Evolutionary conservation across 306 rosid genomes (phyloP).

Genomic region (Ammopiptanthus mongolicus): DNA sequence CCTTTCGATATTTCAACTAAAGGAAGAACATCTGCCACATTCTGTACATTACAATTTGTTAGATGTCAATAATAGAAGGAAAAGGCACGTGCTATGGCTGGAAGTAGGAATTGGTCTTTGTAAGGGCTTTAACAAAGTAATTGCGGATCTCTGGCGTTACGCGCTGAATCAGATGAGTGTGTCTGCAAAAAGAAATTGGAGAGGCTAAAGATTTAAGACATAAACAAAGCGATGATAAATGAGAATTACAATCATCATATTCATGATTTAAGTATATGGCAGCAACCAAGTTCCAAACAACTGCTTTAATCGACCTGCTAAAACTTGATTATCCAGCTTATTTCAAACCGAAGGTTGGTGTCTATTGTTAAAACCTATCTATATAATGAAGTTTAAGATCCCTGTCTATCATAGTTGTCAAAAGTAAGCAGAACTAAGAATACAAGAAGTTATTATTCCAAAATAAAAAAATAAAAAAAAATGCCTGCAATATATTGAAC

Average conservation of each 20-base stretch:
- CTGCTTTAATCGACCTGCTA: background rate
- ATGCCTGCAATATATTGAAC: background rate
- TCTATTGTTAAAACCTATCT: background rate
- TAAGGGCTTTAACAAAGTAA: slow-evolving; percentile 73
- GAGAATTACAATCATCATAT: background rate
- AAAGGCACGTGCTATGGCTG: slow-evolving; percentile 37
- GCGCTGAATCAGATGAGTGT: slow-evolving; percentile 59
- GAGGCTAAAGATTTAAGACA: background rate
- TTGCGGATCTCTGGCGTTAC: slow-evolving; percentile 66
- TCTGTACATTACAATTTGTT: slow-evolving; percentile 73
- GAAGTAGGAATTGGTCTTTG: slow-evolving; percentile 53
- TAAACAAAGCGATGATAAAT: background rate
- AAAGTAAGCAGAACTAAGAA: background rate
- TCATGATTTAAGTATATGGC: background rate
- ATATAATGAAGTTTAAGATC: background rate
- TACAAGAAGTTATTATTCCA: background rate
- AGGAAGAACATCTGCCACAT: slow-evolving; percentile 36
- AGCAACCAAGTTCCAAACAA: background rate
- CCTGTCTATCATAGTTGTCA: background rate
- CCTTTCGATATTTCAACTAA: slow-evolving; percentile 34
- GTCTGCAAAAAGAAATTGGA: slow-evolving; percentile 52
- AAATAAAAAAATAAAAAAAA: background rate
- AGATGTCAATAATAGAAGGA: slow-evolving; percentile 38
- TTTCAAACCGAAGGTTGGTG: slow-evolving; percentile 1
- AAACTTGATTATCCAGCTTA: slow-evolving; percentile 1